Conservation (phyloP, 2,329 filamentous ascomycete species). For the Dactylonectria estremocensis region DNA sequence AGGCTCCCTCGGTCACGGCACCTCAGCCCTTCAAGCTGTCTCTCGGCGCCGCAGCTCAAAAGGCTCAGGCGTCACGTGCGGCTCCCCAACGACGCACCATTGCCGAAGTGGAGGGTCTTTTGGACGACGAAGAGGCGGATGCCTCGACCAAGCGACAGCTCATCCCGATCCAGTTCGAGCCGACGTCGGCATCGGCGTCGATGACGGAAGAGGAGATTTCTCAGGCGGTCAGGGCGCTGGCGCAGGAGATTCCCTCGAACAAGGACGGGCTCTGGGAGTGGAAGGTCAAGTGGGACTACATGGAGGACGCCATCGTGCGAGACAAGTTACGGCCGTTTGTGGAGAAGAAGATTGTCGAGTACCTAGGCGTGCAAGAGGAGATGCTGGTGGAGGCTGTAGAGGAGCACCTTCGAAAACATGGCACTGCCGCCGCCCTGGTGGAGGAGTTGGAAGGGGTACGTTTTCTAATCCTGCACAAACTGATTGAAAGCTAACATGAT, state of each 20-base stretch:
- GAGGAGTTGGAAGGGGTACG: conserved; percentile 88
- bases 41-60: conserved; percentile 89
- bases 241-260: conserved; percentile 90
- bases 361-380: conserved; percentile 95
- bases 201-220: conserved; percentile 91
- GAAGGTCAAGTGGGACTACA: conserved; percentile 91
- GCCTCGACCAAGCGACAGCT: conserved; percentile 80
- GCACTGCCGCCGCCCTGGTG: conserved; percentile 83
- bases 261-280: conserved; percentile 92
- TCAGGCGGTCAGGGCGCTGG: conserved; percentile 85
- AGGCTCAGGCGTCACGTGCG: conserved; percentile 69
- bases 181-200: conserved; percentile 70
- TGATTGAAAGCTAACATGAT: conserved; percentile 31
- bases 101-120: conserved; percentile 92
- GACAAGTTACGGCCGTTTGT: conserved; percentile 95
- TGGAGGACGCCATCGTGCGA: conserved; percentile 85
- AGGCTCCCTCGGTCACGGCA: conserved; percentile 59
- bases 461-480: conserved; percentile 39
- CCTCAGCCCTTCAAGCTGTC: conserved; percentile 93
- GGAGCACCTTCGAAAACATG: conserved; percentile 84
- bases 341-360: conserved; percentile 98
- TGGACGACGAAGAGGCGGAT: conserved; percentile 95
- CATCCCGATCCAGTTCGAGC: conserved; percentile 87
- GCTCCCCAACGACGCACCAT: conserved; percentile 81
- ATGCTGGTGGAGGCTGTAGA: conserved; percentile 94